Evolutionary conservation across 1,284 basidiomycete genomes (phyloP), one percentile per base, ranked within the genome.

Genomic region (Ganoderma lucidum): DNA sequence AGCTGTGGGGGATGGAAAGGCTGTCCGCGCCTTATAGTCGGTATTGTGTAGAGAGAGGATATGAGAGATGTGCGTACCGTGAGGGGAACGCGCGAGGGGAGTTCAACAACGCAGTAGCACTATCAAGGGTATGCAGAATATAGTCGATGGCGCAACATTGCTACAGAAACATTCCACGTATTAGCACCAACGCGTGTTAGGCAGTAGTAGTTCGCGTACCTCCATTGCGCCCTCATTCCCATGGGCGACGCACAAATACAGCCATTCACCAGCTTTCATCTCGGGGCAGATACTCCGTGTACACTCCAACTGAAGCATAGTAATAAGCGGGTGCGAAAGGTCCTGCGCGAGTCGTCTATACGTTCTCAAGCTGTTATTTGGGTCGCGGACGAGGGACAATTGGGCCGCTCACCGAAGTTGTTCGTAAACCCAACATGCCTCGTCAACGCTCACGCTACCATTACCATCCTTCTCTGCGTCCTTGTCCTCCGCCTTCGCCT

Each of bases 141-240:
- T 99, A 99, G 84, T 98, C 97, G 67, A 98, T 97, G 1, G 97
- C 97, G 78, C 95, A 97, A 82, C 97, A 99, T 88, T 96, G 93
- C 88, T 94, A 68, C 35, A 39, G 9, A 9, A 28, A 67, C 42
- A 35, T 30, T 23, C 23, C 8, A 62, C 41, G 14, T 9, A 19
- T 68, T 0, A 68, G 28, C 15, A 61, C 9, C 3, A 17, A 1
- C 19, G 15, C 3, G 17, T 41, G 19, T 39, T 30, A 17, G 37
- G n/a, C 8, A 59, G 51, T 64, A 44, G 32, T 9, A 37, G 19
- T 68, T 39, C 32, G 55, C 68, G 61, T 72, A 83, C 92, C 89
- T 94, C 92, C 87, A 93, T 91, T 66, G 89, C 87, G 30, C 90
- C 90, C 67, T 91, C 90, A 75, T 88, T 91, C 55, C 92, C 90